Evolutionary conservation across 2,329 filamentous ascomycete genomes (phyloP).

Genomic region (Fusarium mangiferae): DNA sequence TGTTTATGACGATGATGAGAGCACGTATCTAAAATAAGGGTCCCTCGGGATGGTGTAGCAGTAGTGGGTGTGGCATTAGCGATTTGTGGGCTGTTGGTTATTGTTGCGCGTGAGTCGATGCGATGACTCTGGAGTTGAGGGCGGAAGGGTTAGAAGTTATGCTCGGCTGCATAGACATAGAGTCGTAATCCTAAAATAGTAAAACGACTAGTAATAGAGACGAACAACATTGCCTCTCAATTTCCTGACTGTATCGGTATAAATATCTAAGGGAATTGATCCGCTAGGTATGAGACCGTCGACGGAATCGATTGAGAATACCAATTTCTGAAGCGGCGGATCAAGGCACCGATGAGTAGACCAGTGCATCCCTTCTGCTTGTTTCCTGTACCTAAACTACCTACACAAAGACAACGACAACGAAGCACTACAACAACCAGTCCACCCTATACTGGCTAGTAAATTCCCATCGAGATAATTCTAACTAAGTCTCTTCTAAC

Average conservation of each 20-base stretch:
- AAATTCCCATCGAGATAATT: not conserved
- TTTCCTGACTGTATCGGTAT: not conserved
- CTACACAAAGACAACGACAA: not conserved
- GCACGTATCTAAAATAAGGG: slow-evolving; percentile 3
- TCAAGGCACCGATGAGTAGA: not conserved
- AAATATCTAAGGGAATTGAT: not conserved
- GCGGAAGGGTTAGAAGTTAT: slow-evolving; percentile 28
- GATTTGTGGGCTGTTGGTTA: slow-evolving; percentile 31
- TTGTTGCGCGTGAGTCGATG: slow-evolving; percentile 22
- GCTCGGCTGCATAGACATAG: slow-evolving; percentile 30
- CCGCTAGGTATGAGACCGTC: not conserved
- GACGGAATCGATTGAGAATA: not conserved
- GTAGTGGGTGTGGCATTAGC: slow-evolving; percentile 22
- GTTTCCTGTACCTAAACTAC: not conserved
- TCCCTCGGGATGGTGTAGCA: slow-evolving; percentile 17
- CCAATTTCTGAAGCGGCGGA: not conserved
- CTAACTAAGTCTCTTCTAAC: not conserved
- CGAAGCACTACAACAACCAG: not conserved
- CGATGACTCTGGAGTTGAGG: slow-evolving; percentile 39
- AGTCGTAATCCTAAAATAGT: slow-evolving; percentile 24
- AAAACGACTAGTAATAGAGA: slow-evolving; percentile 23
- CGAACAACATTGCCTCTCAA: slow-evolving; percentile 3
- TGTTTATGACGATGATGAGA: slow-evolving; percentile 25
- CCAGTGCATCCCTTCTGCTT: not conserved
- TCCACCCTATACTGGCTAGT: not conserved